A percentile compares a stretch with the other conserved stretches of the same genome.
Evolutionary conservation across 1,284 basidiomycete species (phyloP).

Genomic region (Trichosporon sp.): DNA sequence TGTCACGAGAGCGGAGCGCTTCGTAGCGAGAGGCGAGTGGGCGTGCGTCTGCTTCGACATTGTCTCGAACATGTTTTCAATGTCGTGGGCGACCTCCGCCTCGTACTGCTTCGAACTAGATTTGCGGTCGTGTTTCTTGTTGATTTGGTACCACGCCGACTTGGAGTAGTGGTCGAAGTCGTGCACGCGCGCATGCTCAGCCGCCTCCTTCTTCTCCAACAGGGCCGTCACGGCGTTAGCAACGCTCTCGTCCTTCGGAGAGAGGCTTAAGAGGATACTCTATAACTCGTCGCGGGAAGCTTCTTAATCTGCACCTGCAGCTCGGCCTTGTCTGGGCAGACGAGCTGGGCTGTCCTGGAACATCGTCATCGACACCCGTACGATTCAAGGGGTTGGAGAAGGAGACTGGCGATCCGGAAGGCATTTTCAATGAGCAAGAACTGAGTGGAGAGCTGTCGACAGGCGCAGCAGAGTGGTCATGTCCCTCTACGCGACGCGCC

Average conservation of each 20-base stretch:
- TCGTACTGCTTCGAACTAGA: neutral
- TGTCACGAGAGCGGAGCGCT: conserved; percentile 9
- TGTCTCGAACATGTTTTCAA: conserved; percentile 7
- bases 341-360: neutral
- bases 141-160: conserved; percentile 2
- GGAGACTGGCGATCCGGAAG: neutral
- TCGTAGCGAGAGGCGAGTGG: neutral
- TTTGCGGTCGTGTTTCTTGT: conserved; percentile 1
- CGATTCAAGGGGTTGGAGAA: neutral
- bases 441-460: neutral
- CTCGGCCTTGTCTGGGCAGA: neutral
- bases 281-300: neutral
- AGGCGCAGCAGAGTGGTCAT: neutral
- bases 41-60: neutral
- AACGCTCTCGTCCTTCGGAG: neutral
- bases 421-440: neutral
- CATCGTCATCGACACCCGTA: neutral
- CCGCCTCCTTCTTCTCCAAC: neutral
- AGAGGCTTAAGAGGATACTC: neutral
- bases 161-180: conserved; percentile 18
- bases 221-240: neutral
- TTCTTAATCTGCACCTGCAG: neutral
- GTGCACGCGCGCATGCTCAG: neutral
- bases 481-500: neutral
- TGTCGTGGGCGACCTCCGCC: neutral